Percentiles rank a stretch among this genome's conserved stretches.
phyloP scores from a whole-genome alignment of 768 basidiomycete genomes.

The Gloeopeniophorella convolvens region DNA sequence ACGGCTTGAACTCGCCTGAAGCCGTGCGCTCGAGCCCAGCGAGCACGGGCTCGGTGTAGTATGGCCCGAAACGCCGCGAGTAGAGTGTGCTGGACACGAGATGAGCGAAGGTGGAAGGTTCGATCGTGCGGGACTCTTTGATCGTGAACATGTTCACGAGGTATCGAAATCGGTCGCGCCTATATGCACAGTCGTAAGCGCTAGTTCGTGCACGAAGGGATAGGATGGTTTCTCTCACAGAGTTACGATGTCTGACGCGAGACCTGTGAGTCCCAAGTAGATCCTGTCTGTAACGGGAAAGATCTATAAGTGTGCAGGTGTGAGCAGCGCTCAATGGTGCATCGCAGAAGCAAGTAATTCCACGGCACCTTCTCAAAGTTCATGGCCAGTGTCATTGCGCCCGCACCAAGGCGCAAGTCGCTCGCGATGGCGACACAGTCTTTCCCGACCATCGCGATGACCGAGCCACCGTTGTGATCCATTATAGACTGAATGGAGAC shows the following conservation, averaged over 20 bases:
- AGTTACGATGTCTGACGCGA: constrained; percentile 90
- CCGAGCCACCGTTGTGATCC: constrained; percentile 95
- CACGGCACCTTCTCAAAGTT: constrained; percentile 87
- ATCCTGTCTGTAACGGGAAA: constrained; percentile 92
- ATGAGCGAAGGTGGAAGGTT: constrained; percentile 93
- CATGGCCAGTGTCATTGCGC: constrained; percentile 77
- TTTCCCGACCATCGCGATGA: constrained; percentile 98
- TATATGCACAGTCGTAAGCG: constrained; percentile 26
- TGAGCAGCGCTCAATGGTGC: constrained; percentile 14
- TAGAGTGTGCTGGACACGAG: constrained; percentile 94
- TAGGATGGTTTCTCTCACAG: constrained; percentile 45
- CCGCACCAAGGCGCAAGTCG: constrained; percentile 86
- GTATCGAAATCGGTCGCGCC: constrained; percentile 86
- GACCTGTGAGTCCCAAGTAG: constrained; percentile 85
- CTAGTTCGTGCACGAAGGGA: not conserved
- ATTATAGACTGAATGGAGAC: constrained; percentile 66
- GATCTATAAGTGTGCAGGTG: constrained; percentile 46
- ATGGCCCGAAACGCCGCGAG: constrained; percentile 93
- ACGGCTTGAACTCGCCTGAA: constrained; percentile 73
- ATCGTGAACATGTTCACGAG: constrained; percentile 99
- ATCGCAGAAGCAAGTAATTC: not conserved
- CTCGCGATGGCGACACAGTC: constrained; percentile 98
- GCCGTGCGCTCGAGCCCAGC: constrained; percentile 79
- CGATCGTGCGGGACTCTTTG: constrained; percentile 96
- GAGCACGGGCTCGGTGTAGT: constrained; percentile 94